These are phyloP conservation scores for Scleromitrula shiraiana DNA, from an alignment of 2,329 filamentous ascomycete species.

Conservation along the genomic window DNA sequence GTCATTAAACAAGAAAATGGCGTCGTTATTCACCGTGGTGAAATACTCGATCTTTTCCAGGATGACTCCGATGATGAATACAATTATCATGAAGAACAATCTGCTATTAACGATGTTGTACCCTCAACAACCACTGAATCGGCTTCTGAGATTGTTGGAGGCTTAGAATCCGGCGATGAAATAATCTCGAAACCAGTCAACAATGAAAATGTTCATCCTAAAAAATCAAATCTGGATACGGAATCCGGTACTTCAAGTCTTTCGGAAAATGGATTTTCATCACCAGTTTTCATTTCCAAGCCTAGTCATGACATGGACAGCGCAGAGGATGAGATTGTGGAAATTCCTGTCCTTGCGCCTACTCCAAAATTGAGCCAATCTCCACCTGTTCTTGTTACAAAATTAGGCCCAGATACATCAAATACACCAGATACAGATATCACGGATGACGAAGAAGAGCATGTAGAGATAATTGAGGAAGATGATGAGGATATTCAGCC, in stretches of 20 bases:
- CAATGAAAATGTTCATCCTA: too few relatives aligned
- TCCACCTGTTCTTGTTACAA: neutral
- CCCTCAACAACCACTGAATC: neutral
- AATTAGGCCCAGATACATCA: neutral
- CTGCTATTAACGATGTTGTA: too few relatives aligned
- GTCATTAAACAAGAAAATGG: constrained; percentile 26
- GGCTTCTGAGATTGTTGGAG: neutral
- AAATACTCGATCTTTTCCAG: constrained; percentile 28
- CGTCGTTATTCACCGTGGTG: constrained; percentile 26
- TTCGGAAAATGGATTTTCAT: too few relatives aligned
- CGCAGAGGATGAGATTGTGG: neutral
- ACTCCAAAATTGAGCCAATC: neutral
- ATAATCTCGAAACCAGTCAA: too few relatives aligned
- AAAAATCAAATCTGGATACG: too few relatives aligned
- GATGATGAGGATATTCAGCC: neutral
- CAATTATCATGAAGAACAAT: neutral
- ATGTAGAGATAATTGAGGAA: neutral
- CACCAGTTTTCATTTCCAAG: too few relatives aligned
- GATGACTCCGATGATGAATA: constrained; percentile 2
- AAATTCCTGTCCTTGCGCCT: neutral
- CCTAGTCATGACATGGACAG: too few relatives aligned
- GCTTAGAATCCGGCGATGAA: too few relatives aligned
- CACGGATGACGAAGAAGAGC: neutral
- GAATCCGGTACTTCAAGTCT: too few relatives aligned
- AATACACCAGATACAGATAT: neutral